Percentiles rank a stretch among this genome's conserved stretches.
Evolutionary conservation across 2,329 filamentous ascomycete genomes (phyloP).

Genomic region (Aspergillus pseudoviridinutans): DNA sequence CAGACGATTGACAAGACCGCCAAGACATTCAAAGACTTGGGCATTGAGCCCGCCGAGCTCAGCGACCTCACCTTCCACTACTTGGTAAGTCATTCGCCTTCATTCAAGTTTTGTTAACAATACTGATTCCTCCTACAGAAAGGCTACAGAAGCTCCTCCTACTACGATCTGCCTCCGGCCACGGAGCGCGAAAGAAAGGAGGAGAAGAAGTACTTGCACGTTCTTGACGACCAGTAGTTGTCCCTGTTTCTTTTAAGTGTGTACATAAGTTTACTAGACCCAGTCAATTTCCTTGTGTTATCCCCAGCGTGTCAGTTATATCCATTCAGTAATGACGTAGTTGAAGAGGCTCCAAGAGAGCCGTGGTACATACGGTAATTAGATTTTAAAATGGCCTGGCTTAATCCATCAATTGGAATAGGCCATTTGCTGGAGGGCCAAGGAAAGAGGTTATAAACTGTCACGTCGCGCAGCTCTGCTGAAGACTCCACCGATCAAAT

Average conservation of each 20-base stretch:
- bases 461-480: neutral
- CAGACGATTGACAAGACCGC: slow-evolving; percentile 85
- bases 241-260: slow-evolving; percentile 31
- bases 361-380: neutral
- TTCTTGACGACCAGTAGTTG: slow-evolving; percentile 75
- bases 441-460: neutral
- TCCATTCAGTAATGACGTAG: neutral
- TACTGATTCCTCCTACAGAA: slow-evolving; percentile 53
- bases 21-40: slow-evolving; percentile 93
- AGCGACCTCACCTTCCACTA: slow-evolving; percentile 89
- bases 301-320: neutral
- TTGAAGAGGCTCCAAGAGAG: neutral
- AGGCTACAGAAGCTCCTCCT: slow-evolving; percentile 82
- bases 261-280: slow-evolving; percentile 40
- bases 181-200: slow-evolving; percentile 92
- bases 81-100: slow-evolving; percentile 58
- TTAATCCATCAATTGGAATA: neutral
- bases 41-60: slow-evolving; percentile 83
- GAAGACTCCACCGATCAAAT: neutral
- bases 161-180: slow-evolving; percentile 89
- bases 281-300: slow-evolving; percentile 33
- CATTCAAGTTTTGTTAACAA: neutral
- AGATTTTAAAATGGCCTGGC: neutral
- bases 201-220: slow-evolving; percentile 95
- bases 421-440: neutral